Percentiles rank a stretch among this genome's conserved stretches.
Conservation (phyloP, 441 rosid genomes). For the Syzygium malaccense region DNA sequence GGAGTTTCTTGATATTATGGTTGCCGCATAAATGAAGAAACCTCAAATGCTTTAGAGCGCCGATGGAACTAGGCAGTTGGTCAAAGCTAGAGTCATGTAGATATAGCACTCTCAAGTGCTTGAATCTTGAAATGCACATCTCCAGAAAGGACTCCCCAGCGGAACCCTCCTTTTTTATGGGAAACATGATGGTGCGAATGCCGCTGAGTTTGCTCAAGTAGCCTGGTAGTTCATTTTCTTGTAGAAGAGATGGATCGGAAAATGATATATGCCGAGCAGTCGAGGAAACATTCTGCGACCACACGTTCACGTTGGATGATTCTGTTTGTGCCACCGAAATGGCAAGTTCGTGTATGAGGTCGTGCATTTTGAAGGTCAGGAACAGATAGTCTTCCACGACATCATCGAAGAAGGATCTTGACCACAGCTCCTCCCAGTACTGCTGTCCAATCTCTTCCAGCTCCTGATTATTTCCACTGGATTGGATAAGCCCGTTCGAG, state of each 20-base stretch:
- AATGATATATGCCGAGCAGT: constrained; percentile 3
- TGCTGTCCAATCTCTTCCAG: constrained; percentile 4
- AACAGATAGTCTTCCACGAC: neutral
- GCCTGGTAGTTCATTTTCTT: neutral
- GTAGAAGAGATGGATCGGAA: neutral
- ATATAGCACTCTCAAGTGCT: neutral
- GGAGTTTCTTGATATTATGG: constrained; percentile 5
- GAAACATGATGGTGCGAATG: constrained; percentile 2
- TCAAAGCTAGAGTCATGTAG: neutral
- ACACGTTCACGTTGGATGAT: neutral
- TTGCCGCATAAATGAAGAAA: neutral
- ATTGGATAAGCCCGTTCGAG: neutral
- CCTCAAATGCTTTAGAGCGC: constrained; percentile 13
- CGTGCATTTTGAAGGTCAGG: constrained; percentile 17
- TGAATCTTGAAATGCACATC: neutral
- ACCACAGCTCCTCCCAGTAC: constrained; percentile 12
- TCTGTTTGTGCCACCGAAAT: neutral
- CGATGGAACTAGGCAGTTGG: neutral
- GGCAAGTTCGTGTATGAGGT: constrained; percentile 18
- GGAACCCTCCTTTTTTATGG: neutral
- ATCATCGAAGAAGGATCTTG: constrained; percentile 14
- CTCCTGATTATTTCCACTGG: neutral
- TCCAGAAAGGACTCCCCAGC: neutral
- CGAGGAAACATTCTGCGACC: neutral
- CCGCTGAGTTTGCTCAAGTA: neutral